Evolutionary conservation across 768 basidiomycete species (phyloP).

Genomic region (Solioccasus polychromus): DNA sequence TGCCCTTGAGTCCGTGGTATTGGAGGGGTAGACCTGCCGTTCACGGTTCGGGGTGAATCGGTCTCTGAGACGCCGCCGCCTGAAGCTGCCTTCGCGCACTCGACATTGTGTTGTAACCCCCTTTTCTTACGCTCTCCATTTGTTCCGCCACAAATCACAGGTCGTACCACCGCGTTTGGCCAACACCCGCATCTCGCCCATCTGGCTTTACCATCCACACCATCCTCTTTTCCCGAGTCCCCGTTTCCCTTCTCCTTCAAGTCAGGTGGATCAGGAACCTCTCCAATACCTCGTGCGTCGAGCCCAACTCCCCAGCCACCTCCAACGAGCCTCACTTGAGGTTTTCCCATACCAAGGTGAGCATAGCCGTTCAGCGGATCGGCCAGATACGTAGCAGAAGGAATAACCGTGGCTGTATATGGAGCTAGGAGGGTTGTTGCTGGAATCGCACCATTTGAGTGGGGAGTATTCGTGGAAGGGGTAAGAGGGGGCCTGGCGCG

Average conservation of each 20-base stretch:
- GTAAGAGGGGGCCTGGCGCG: conserved; percentile 29
- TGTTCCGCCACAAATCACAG: conserved; percentile 36
- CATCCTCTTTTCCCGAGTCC: conserved; percentile 37
- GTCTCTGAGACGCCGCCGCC: conserved; percentile 2
- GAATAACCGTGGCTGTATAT: conserved; percentile 60
- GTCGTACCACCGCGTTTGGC: conserved; percentile 46
- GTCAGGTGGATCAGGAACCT: conserved; percentile 31
- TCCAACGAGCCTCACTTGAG: conserved; percentile 75
- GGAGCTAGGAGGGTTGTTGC: conserved; percentile 59
- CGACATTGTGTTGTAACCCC: conserved; percentile 16
- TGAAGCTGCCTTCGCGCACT: conserved; percentile 10
- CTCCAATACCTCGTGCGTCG: conserved; percentile 73
- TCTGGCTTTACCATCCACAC: conserved; percentile 44
- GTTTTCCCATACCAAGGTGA: conserved; percentile 78
- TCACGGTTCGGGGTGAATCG: conserved; percentile 5
- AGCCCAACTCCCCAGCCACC: conserved; percentile 76
- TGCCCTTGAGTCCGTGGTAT: conserved; percentile 8
- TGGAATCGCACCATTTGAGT: conserved; percentile 57
- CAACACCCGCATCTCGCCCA: conserved; percentile 52
- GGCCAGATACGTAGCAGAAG: conserved; percentile 63
- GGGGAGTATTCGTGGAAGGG: conserved; percentile 33
- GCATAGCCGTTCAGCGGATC: conserved; percentile 89
- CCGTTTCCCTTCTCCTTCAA: background rate
- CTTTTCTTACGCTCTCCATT: conserved; percentile 17
- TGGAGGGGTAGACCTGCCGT: conserved; percentile 8